These are phyloP conservation scores for Microascus cirrosus DNA, from an alignment of 2,329 filamentous ascomycete genomes.

Conservation along the genomic window DNA sequence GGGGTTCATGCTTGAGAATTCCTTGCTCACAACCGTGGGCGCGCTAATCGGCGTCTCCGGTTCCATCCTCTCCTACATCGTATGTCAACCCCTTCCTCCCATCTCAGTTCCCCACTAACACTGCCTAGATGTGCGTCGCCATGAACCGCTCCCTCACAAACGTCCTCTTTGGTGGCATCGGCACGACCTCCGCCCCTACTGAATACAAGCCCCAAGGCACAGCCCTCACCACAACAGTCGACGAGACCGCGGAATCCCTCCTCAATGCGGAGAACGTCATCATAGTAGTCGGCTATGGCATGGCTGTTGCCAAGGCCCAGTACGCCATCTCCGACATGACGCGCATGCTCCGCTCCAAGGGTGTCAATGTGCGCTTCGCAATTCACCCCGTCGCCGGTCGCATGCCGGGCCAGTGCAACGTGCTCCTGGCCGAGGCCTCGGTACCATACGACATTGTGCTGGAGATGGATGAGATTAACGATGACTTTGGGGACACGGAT, in stretches of 20 bases:
- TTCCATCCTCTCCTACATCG: conserved; percentile 76
- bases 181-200: conserved; percentile 42
- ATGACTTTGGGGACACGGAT: conserved; percentile 78
- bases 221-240: conserved; percentile 66
- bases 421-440: conserved; percentile 74
- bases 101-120: background rate
- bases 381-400: conserved; percentile 85
- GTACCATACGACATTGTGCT: conserved; percentile 88
- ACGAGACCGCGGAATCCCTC: conserved; percentile 69
- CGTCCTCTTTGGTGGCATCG: conserved; percentile 76
- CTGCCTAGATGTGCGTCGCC: conserved; percentile 55
- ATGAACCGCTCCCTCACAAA: conserved; percentile 91
- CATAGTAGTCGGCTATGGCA: conserved; percentile 84
- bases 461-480: conserved; percentile 95
- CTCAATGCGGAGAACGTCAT: conserved; percentile 74
- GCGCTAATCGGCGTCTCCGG: conserved; percentile 82
- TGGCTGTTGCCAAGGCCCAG: conserved; percentile 90
- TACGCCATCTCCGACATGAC: conserved; percentile 83
- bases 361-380: conserved; percentile 75
- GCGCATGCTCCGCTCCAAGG: conserved; percentile 58
- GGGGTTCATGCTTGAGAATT: conserved; percentile 84
- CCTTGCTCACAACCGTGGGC: conserved; percentile 73
- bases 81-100: background rate
- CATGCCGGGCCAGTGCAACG: conserved; percentile 91
- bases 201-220: conserved; percentile 65